Conservation (phyloP, 108 stramenopile species). For the Pseudonitzschia delicatissima region DNA sequence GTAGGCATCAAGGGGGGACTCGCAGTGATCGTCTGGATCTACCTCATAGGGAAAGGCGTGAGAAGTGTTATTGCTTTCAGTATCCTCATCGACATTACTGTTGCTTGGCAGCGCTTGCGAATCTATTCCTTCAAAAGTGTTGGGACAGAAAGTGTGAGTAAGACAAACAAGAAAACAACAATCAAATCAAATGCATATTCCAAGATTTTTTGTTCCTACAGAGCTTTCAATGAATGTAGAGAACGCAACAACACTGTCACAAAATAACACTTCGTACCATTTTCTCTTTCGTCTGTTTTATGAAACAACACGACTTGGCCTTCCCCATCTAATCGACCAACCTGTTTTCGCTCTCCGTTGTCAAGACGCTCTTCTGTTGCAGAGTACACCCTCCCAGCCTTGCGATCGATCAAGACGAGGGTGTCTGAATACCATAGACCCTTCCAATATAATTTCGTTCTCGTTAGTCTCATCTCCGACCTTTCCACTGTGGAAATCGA, state of each 20-base stretch:
- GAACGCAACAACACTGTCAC: constrained; percentile 10
- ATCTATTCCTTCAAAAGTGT: too few species aligned
- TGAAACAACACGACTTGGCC: constrained; percentile 23
- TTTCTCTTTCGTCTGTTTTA: constrained; percentile 5
- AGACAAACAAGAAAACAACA: background rate
- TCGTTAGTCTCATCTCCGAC: background rate
- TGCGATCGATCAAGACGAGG: constrained; percentile 54
- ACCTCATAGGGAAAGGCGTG: constrained; percentile 67
- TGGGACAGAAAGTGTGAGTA: too few species aligned
- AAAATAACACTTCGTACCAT: background rate
- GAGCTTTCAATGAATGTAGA: too few species aligned
- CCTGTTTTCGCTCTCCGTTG: constrained; percentile 43
- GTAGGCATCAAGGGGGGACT: constrained; percentile 91
- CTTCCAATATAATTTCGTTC: constrained; percentile 35
- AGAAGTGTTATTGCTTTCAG: background rate
- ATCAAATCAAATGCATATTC: background rate
- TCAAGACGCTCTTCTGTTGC: constrained; percentile 32
- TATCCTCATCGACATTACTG: background rate
- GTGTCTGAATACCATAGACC: constrained; percentile 40
- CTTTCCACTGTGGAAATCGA: background rate
- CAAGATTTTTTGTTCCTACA: too few species aligned
- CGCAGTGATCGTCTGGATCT: constrained; percentile 94
- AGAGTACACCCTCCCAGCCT: constrained; percentile 48
- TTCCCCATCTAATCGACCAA: constrained; percentile 35
- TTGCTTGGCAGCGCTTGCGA: too few species aligned